Evolutionary conservation across 176 grass and related monocot genomes (phyloP).

Genomic region (Hordeum vulgare): DNA sequence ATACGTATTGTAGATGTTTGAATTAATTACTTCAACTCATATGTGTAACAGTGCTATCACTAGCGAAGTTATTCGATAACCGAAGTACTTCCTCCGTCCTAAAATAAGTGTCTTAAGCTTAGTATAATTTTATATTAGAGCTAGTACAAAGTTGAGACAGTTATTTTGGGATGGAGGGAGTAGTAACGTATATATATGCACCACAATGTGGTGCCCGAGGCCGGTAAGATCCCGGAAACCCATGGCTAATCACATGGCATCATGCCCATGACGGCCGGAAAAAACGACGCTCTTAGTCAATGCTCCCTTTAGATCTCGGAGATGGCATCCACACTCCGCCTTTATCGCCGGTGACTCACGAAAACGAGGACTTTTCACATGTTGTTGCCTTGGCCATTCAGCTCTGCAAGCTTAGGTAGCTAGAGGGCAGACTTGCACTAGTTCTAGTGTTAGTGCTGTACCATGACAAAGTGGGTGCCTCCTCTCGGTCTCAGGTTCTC

Average conservation of each 20-base stretch:
- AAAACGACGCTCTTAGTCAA: constrained; percentile 10
- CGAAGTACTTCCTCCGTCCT: too few species aligned
- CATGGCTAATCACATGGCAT: constrained; percentile 41
- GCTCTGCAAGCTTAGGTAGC: neutral
- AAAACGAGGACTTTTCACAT: neutral
- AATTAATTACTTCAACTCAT: too few species aligned
- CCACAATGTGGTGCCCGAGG: neutral
- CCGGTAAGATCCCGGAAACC: constrained; percentile 25
- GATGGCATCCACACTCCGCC: neutral
- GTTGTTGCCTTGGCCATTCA: neutral
- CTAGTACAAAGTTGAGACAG: too few species aligned
- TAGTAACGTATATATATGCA: neutral
- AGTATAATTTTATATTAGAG: too few species aligned
- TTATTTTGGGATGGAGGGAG: too few species aligned
- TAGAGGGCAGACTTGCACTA: neutral
- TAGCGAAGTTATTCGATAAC: neutral
- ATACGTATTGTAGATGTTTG: too few species aligned
- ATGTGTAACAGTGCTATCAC: neutral
- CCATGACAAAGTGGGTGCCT: neutral
- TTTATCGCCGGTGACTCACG: neutral
- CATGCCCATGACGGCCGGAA: constrained; percentile 9
- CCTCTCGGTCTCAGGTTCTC: neutral
- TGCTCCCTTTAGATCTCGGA: constrained; percentile 22
- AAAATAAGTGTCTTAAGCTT: too few species aligned
- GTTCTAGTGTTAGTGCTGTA: neutral